phyloP scores from a whole-genome alignment of 768 basidiomycete species.

The Omphalotus guepiniiformis region DNA sequence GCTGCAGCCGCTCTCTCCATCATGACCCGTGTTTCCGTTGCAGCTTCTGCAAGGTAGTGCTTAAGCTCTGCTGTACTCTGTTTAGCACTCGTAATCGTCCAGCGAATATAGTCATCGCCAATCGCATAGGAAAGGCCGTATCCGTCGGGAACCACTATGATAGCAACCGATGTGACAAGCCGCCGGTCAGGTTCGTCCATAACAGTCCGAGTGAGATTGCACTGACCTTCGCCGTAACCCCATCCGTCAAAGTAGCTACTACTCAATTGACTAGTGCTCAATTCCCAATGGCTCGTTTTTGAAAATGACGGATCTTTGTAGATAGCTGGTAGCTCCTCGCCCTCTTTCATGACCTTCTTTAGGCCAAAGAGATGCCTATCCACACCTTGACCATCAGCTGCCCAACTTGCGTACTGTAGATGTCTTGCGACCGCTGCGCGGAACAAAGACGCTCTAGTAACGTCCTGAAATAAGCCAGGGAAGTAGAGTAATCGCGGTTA shows the following conservation, averaged over 20 bases:
- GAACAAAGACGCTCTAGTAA: slow-evolving; percentile 62
- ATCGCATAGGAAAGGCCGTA: slow-evolving; percentile 92
- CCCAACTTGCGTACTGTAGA: slow-evolving; percentile 84
- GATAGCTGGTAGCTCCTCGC: slow-evolving; percentile 68
- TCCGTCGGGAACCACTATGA: slow-evolving; percentile 80
- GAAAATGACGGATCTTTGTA: slow-evolving; percentile 71
- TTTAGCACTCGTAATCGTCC: slow-evolving; percentile 83
- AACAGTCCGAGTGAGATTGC: background rate
- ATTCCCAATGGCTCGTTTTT: slow-evolving; percentile 83
- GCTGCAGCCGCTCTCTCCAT: slow-evolving; percentile 60
- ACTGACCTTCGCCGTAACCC: slow-evolving; percentile 91
- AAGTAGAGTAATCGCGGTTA: background rate
- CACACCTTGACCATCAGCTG: slow-evolving; percentile 91
- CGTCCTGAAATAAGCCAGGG: slow-evolving; percentile 34
- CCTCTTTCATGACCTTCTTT: slow-evolving; percentile 72
- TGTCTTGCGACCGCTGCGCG: slow-evolving; percentile 76
- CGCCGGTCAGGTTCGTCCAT: background rate
- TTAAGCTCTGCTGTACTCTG: slow-evolving; percentile 47
- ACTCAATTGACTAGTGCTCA: slow-evolving; percentile 86
- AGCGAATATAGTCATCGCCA: slow-evolving; percentile 77
- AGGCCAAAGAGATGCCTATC: slow-evolving; percentile 95
- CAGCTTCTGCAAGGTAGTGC: slow-evolving; percentile 76
- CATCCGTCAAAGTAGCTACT: slow-evolving; percentile 85
- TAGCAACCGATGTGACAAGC: background rate
- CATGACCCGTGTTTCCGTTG: slow-evolving; percentile 72